Evolutionary conservation across 2,329 filamentous ascomycete species (phyloP), one percentile per base, ranked within the genome.

Genomic region (Colletotrichum tropicicola): DNA sequence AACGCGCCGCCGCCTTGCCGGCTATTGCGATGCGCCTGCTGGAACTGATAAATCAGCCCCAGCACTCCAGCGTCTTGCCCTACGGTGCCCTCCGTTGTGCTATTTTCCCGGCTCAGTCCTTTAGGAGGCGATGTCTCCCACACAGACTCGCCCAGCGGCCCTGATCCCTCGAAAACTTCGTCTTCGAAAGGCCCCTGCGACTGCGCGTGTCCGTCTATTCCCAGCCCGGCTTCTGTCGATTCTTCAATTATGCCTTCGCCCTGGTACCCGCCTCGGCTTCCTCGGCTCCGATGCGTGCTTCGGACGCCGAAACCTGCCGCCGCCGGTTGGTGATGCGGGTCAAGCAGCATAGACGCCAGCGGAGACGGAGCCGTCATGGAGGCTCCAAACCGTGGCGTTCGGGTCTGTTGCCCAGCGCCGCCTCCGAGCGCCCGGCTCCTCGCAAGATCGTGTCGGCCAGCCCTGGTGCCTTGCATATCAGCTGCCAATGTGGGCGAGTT

Each of bases 261-360:
- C 51, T 79, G 83, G 69, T 82, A 83, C 55, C 73, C 79, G 72
- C 80, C 77, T 62, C 79, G 79, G 70, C 81, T 70, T 68, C 79
- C 76, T 21, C 84, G 83, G 13, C 77, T 75, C 54, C 81, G 77
- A 64, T 86, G 79, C n/a, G 79, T 72, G 53, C 83, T 86, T 39
- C 82, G 80, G 17, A 72, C 77, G 2, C 79, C 78, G 35, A 81
- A 74, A 5, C 79, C 79, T 9, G 84, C 81, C 2, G 80, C 79
- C 1, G 83, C 80, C 6, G 91, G 91, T 66, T 94, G 91, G 66
- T 94, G 89, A 72, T 92, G 91, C 3, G 91, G 89, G 75, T 94
- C 92, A 2, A 94, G 81, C 2, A 94, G 82, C 68, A 92, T 87
- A 1, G 91, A 93, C 17, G 89, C 87, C 85, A 92, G 89, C 5